Percentiles rank a stretch among this genome's conserved stretches.
Conservation (phyloP, 805 yeast genomes). For the Candida hungchunana region DNA sequence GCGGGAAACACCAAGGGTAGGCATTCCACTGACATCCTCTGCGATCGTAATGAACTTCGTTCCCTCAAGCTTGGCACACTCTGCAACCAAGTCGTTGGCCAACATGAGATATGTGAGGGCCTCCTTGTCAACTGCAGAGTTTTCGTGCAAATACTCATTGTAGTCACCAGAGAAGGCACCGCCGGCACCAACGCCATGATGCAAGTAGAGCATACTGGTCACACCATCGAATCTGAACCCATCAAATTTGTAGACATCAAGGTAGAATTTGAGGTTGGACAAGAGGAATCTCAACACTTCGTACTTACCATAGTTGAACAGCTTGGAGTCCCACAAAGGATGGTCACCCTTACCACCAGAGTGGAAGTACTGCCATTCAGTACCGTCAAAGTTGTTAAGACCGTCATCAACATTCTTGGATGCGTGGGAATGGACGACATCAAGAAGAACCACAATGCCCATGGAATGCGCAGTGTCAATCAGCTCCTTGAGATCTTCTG, state of each 20-base stretch:
- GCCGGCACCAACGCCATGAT: conserved; percentile 86
- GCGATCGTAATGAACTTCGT: conserved; percentile 74
- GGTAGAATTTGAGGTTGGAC: conserved; percentile 76
- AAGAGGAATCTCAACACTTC: conserved; percentile 86
- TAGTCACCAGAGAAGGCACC: conserved; percentile 88
- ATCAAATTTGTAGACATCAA: conserved; percentile 82
- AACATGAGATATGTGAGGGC: conserved; percentile 84
- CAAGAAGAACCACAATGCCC: conserved; percentile 83
- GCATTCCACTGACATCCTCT: conserved; percentile 97
- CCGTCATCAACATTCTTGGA: conserved; percentile 95
- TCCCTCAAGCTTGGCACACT: conserved; percentile 40
- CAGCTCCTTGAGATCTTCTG: conserved; percentile 88
- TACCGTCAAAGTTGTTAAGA: conserved; percentile 87
- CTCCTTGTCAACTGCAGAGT: conserved; percentile 76
- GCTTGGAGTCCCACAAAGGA: conserved; percentile 92
- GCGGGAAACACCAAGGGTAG: conserved; percentile 81
- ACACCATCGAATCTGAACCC: conserved; percentile 98
- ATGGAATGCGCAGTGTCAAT: conserved; percentile 87
- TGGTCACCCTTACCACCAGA: conserved; percentile 87
- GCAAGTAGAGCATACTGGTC: conserved; percentile 85
- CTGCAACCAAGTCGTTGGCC: conserved; percentile 74
- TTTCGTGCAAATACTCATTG: conserved; percentile 79
- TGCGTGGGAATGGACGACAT: conserved; percentile 94
- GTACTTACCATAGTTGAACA: conserved; percentile 87
- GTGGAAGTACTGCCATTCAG: conserved; percentile 93